Evolutionary conservation across 2,329 filamentous ascomycete genomes (phyloP).

Genomic region (Stemphylium beticola): DNA sequence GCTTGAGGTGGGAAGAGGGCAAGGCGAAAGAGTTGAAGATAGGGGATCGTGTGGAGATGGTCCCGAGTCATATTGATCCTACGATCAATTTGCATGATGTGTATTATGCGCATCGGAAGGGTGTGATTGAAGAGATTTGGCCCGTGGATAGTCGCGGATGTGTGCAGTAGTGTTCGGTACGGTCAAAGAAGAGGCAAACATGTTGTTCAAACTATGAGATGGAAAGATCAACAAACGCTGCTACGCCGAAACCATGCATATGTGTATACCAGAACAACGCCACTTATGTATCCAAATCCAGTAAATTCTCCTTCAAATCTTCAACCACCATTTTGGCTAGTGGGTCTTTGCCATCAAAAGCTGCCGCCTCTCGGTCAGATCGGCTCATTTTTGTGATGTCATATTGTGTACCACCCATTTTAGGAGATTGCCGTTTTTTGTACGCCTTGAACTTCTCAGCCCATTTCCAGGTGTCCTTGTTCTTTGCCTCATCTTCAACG

Average conservation of each 20-base stretch:
- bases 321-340: constrained; percentile 12
- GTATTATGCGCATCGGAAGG: constrained; percentile 58
- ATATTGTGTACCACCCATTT: constrained; percentile 19
- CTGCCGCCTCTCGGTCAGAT: constrained; percentile 14
- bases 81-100: constrained; percentile 61
- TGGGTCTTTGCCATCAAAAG: constrained; percentile 21
- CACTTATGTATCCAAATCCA: constrained; percentile 7
- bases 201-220: background rate
- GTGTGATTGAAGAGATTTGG: constrained; percentile 60
- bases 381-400: constrained; percentile 31
- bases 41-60: constrained; percentile 59
- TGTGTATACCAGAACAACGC: background rate
- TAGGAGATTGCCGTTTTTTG: background rate
- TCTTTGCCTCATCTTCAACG: background rate
- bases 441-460: constrained; percentile 11
- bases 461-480: constrained; percentile 26
- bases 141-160: constrained; percentile 58
- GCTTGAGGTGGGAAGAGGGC: constrained; percentile 54
- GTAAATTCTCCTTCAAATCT: constrained; percentile 10
- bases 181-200: too few relatives aligned
- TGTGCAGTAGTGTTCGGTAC: constrained; percentile 50
- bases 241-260: background rate
- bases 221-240: background rate
- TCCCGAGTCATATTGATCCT: constrained; percentile 62
- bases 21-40: constrained; percentile 45